A percentile compares a stretch with the other conserved stretches of the same genome.
Evolutionary conservation across 2,329 filamentous ascomycete species (phyloP).

Genomic region (Mollisiaceae sp.): DNA sequence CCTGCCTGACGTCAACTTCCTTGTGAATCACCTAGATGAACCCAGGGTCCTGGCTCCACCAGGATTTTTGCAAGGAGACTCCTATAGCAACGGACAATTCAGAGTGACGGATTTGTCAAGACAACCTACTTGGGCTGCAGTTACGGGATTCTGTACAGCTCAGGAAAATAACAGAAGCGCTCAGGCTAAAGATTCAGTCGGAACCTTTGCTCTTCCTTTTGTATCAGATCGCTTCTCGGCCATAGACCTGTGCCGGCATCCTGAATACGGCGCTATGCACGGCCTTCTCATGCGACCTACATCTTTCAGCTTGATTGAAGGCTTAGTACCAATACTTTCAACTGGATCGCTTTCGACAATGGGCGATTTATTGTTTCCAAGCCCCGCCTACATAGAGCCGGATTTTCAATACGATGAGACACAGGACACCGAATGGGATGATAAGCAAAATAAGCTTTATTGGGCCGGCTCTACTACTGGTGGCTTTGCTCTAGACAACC

Average conservation of each 20-base stretch:
- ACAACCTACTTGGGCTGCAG: background rate
- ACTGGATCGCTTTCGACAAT: conserved; percentile 10
- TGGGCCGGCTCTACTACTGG: conserved; percentile 13
- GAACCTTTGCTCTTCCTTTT: background rate
- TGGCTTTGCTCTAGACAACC: conserved; percentile 4
- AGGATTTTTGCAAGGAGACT: background rate
- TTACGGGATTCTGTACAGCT: background rate
- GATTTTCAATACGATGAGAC: background rate
- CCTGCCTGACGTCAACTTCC: conserved; percentile 5
- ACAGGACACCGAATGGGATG: conserved; percentile 1
- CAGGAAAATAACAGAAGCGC: background rate
- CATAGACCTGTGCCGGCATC: conserved; percentile 14
- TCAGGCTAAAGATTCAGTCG: background rate
- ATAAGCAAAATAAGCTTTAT: conserved; percentile 4
- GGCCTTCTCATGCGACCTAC: conserved; percentile 11
- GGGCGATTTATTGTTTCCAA: conserved; percentile 9
- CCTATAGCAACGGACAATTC: background rate
- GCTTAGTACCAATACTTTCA: conserved; percentile 10
- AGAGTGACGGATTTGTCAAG: background rate
- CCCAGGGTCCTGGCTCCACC: conserved; percentile 9
- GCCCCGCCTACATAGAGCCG: conserved; percentile 2
- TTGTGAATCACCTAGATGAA: conserved; percentile 18
- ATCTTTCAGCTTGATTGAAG: conserved; percentile 6
- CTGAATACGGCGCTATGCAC: conserved; percentile 12
- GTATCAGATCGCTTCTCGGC: background rate